Base-by-base conservation (phyloP, 2,329 filamentous ascomycete species). In the Neopestalotiopsis sp. region DNA sequence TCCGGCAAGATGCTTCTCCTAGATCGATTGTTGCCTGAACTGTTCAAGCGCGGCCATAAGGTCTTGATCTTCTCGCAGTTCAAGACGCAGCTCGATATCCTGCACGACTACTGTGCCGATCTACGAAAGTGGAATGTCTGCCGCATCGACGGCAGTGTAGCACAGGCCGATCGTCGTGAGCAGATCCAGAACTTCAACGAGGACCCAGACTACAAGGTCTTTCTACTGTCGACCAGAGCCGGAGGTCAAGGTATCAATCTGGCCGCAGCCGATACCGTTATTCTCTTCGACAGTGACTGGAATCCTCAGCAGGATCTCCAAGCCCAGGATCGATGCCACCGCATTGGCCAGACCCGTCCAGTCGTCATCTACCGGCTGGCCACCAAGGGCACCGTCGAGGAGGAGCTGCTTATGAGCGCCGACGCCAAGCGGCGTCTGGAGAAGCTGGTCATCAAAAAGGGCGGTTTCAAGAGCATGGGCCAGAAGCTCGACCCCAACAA, bases 261-360 rank as follows among this genome's bases (percentile, higher is more conserved):
- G 0, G 94, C 94, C 0, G 91, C 91, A 0, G 95, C 95, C 0
- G 95, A 98, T 74, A 98, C 95, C 0, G 95, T 98, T 12, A 92
- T 98, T 60, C 85, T 98, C 0, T 98, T 96, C 74, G 95, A 98
- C 79, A 90, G 82, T 2, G 89, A 97, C 75, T 98, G 95, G 90
- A 99, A 99, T 75, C 96, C 96, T 0, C 96, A 99, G 78, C 95
- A 98, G 77, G 96, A 99, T 79, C 85, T 99, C 0, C 96, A 99
- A 77, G 96, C 96, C 0, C 96, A 98, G 80, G 96, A 99, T 76
- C 93, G 96, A 4, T 94, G 94, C 0, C 96, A 99, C 78, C 90
- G 96, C 13, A 98, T 99, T 71, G 96, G 96, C 0, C 96, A 99
- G 79, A 97, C 91, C 0, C 88, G 91, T 2, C 96, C 96, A 0